These are phyloP conservation scores for Picochlorum sp. DNA, from an alignment of 139 green algal genomes.

Conservation along the genomic window DNA sequence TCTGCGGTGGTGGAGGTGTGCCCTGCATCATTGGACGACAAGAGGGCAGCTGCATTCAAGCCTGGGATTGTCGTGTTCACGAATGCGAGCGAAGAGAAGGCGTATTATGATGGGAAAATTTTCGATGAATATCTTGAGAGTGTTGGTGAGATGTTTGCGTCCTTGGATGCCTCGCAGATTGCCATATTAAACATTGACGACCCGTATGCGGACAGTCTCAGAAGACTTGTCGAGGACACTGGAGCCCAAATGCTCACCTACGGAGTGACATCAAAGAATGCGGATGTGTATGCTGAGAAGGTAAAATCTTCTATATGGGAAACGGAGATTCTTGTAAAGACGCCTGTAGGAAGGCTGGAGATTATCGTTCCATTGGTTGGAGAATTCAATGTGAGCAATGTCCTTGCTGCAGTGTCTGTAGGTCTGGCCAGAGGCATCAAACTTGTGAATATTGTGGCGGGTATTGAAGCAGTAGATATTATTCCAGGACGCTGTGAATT, in stretches of 20 bases:
- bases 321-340: constrained; percentile 51
- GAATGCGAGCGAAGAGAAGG: constrained; percentile 38
- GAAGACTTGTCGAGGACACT: neutral
- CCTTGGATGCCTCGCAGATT: constrained; percentile 49
- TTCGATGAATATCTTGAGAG: constrained; percentile 21
- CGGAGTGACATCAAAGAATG: constrained; percentile 11
- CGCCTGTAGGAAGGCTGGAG: constrained; percentile 39
- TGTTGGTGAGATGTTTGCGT: constrained; percentile 48
- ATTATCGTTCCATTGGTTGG: constrained; percentile 77
- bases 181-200: constrained; percentile 86
- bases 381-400: constrained; percentile 78
- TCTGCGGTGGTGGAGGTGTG: constrained; percentile 40
- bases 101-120: constrained; percentile 3
- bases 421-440: constrained; percentile 67
- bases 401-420: constrained; percentile 81
- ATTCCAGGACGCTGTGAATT: constrained; percentile 67
- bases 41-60: neutral
- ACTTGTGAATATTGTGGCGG: constrained; percentile 60
- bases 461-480: constrained; percentile 63
- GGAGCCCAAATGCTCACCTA: constrained; percentile 64
- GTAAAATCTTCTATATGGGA: constrained; percentile 64
- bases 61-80: constrained; percentile 77
- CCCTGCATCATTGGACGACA: constrained; percentile 19
- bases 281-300: constrained; percentile 55
- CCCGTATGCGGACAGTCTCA: neutral